Evolutionary conservation across 768 basidiomycete species (phyloP), one percentile per base, ranked within the genome.

Genomic region (Fibroporia radiculosa): DNA sequence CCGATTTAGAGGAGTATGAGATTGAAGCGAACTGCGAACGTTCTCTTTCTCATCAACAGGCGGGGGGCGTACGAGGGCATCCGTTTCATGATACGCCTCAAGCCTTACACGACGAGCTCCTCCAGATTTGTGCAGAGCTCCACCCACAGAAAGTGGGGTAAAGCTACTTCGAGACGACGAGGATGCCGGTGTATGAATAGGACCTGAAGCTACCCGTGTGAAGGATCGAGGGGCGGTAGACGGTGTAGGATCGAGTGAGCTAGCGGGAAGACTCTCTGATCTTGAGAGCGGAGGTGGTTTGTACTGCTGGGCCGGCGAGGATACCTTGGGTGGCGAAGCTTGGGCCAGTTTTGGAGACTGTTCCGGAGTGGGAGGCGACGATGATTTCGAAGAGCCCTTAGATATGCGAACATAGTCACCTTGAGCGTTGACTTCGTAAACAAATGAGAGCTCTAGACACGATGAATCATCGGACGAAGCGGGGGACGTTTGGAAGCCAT

Each of bases 181-280:
- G 35, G 48, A 56, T 22, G 49, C 60, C 27, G 42, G 66, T 34
- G 46, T 69, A 28, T 47, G 66, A 11, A 58, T 65, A 8, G 84
- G 77, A 23, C 76, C 80, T 8, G 85, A 89, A 2, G 74, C 70
- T 29, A 78, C 73, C 49, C 86, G 82, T 49, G 78, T 74, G 55
- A 88, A 80, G 5, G 77, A 75, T 40, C 85, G 73, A 38, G 28
- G 34, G 51, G 55, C 54, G 56, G 67, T 49, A 46, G 55, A 52
- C 56, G 67, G 51, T 46, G 55, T 53, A 33, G 66, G 44, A 36
- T 57, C 51, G 47, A 63, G 55, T 19, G 63, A 50, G 55, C 55
- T 61, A 40, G 59, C 45, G 16, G 75, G 73, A 24, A 76, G 72
- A 55, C 76, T 82, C 57, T 86, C 83, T 31, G 83, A 82, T 35